These are phyloP conservation scores for Annulohypoxylon maeteangense DNA, from an alignment of 495 filamentous ascomycete genomes.

Conservation along the genomic window DNA sequence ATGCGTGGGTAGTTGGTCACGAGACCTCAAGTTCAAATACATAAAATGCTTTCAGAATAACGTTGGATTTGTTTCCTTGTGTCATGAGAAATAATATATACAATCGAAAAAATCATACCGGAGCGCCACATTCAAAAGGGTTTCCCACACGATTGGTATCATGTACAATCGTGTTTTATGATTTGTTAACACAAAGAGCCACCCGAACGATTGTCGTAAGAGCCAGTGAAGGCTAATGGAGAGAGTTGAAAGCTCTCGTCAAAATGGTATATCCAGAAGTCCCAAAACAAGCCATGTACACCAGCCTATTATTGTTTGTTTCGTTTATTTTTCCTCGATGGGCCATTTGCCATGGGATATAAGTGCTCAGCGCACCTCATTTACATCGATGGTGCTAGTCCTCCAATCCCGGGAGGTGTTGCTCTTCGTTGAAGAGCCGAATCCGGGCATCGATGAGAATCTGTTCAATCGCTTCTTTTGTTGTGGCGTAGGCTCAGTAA, in stretches of 20 bases:
- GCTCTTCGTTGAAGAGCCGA: constrained; percentile 50
- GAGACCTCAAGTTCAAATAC: not conserved
- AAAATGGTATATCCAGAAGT: constrained; percentile 37
- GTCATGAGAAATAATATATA: constrained; percentile 41
- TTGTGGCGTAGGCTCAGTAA: constrained; percentile 21
- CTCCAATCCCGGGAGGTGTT: constrained; percentile 42
- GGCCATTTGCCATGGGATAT: not conserved
- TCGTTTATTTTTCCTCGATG: not conserved
- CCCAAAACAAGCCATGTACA: constrained; percentile 25
- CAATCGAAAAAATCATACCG: constrained; percentile 24
- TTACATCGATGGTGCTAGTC: constrained; percentile 20
- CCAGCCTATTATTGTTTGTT: constrained; percentile 14
- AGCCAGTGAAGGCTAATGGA: constrained; percentile 18
- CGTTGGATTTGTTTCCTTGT: constrained; percentile 8
- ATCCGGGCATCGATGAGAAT: constrained; percentile 61
- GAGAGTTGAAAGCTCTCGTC: constrained; percentile 2
- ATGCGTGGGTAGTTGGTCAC: not conserved
- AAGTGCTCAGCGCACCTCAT: constrained; percentile 20
- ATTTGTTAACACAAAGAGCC: constrained; percentile 24
- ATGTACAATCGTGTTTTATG: constrained; percentile 12
- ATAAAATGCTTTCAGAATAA: constrained; percentile 3
- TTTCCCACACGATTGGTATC: constrained; percentile 10
- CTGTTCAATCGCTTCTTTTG: constrained; percentile 55
- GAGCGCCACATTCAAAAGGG: constrained; percentile 24
- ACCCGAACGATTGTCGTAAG: constrained; percentile 31